Evolutionary conservation across 805 yeast species (phyloP), one percentile per base, ranked within the genome.

Genomic region (Alloascoidea hylecoeti): DNA sequence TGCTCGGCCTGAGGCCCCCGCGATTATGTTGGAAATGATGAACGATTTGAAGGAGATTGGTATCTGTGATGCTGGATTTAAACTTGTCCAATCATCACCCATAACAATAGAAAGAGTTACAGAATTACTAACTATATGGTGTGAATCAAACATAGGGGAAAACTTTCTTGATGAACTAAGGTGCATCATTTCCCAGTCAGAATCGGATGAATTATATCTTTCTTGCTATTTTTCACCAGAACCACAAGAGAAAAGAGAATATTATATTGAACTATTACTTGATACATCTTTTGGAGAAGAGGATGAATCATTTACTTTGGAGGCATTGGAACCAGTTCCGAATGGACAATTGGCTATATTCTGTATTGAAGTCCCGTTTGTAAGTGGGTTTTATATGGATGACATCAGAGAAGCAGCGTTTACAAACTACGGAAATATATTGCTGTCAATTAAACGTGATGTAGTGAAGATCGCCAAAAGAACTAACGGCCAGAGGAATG

Each of bases 41-140:
- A 23, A 9, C 30, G 30, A 23, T 23, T 23, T 23, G 30, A 23
- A 23, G n/a, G 30, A 23, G n/a, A 23, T 23, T 23, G 30, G 30
- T 9, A 23, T 23, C 30, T 23, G 30, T 23, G 30, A 23, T 23
- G 30, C 30, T 23, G 30, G 30, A 9, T 23, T 23, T n/a, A 23
- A n/a, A 9, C 9, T 23, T 9, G n/a, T 9, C 9, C 30, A 23
- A n/a, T 9, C 9, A 9, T 23, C 30, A n/a, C 30, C 30, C 9
- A 9, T 23, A 9, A 23, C 30, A 23, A 23, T 23, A n/a, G 30
- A 23, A 9, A n/a, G n/a, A n/a, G 30, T 23, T 9, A 23, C 30
- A 9, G 30, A 23, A 9, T 9, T 23, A 9, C n/a, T 23, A n/a
- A 23, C 30, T 23, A n/a, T 9, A 23, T 23, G 30, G 30, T 23